Evolutionary conservation across 164 flowering plant genomes (phyloP), one percentile per base, ranked within the genome.

Genomic region (Akebia trifoliata): DNA sequence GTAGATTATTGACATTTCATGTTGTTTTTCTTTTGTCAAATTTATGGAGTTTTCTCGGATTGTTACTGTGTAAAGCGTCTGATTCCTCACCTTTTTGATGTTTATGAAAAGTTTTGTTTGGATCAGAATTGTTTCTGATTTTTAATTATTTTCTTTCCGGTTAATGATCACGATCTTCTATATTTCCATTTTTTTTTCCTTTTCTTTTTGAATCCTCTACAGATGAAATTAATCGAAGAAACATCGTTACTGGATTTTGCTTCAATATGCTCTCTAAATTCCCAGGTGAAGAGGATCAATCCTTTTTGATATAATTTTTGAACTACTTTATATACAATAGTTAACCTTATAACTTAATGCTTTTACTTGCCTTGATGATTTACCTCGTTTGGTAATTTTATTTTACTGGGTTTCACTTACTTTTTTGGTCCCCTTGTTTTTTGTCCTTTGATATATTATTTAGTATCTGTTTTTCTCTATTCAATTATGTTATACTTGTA

Each of bases 311-410:
- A 3, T 50, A 12, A 0, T 35, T 36, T 21, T 8, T 25, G 1
- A 24, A 10, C 20, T 35, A 10, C 28, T 8, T 7, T 47, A 12
- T 2, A 25, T 12, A 35, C 24, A 12, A 54, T 17, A 47, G 51
- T 17, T 12, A 4, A 46, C 40, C 17, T 30, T 31, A 22, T 36
- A 12, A 22, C 26, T 56, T 58, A 31, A 5, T 36, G 26, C 14
- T 30, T 28, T 21, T 25, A 1, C 15, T 50, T 32, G n/a, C 14
- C 15, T 29, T 6, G 24, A 39, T 26, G 8, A 24, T 40, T 55
- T 57, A 47, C 8, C 45, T 59, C 6, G n/a, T 36, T 46, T 31
- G 4, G 17, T 45, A 21, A n/a, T 51, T 57, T 57, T 44, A 45
- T 52, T 32, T 57, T 28, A 36, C 36, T 24, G 51, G 49, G 26